Conservation (phyloP, 306 rosid genomes). For the Fragaria vesca region DNA sequence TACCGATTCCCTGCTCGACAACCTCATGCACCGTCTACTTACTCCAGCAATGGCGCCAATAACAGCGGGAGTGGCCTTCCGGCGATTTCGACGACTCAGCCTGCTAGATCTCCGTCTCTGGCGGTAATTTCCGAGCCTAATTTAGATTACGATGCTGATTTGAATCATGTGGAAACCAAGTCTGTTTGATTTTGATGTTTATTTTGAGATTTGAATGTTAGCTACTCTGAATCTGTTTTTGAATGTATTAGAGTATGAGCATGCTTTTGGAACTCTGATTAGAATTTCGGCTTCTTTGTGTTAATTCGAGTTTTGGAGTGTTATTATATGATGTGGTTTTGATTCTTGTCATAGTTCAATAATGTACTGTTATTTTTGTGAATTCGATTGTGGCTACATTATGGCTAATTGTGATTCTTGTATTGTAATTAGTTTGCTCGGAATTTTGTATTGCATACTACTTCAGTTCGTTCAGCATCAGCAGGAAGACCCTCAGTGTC, state of each 20-base stretch:
- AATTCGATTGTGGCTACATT: constrained; percentile 6
- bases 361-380: not conserved
- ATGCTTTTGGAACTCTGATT: too few species aligned
- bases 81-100: constrained; percentile 60
- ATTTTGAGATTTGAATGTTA: constrained; percentile 21
- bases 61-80: constrained; percentile 32
- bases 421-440: constrained; percentile 96
- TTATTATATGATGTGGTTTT: too few species aligned
- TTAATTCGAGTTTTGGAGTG: too few species aligned
- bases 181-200: not conserved
- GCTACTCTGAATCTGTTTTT: not conserved
- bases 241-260: too few species aligned
- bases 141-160: not conserved
- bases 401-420: constrained; percentile 52
- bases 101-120: constrained; percentile 96
- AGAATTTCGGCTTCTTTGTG: too few species aligned
- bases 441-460: constrained; percentile 78
- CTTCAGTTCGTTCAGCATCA: constrained; percentile 75
- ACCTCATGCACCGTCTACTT: constrained; percentile 46
- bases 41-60: constrained; percentile 34
- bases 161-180: not conserved
- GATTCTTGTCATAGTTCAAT: not conserved
- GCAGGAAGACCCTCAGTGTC: constrained; percentile 81
- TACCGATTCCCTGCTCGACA: constrained; percentile 54
- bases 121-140: constrained; percentile 65